Evolutionary conservation across 805 yeast species (phyloP), one percentile per base, ranked within the genome.

Genomic region (Pichia cabralensis): DNA sequence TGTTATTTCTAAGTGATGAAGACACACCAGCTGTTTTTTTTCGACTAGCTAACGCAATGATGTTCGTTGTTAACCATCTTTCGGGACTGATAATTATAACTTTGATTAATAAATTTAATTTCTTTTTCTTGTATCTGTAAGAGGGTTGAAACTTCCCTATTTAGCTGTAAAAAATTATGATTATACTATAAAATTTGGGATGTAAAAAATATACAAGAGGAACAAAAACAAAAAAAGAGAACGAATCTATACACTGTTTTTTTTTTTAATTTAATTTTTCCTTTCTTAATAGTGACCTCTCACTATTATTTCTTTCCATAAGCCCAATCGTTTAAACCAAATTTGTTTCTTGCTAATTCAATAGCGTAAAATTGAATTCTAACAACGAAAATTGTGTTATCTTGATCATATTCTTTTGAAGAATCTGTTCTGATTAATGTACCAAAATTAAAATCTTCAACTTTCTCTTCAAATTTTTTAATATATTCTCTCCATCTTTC

Each of bases 391-490:
- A 86, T 81, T 30, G 97, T 83, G 39, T 80, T 76, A 30, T 76
- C 73, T 62, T 89, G 84, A 31, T 74, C 72, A 59, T 92, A 92
- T 58, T 84, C 96, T 21, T 67, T 78, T 30, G 61, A 56, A 24
- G 81, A 57, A 44, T 73, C 76, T n/a, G 73, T 62, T 67, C 99
- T 79, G 50, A 92, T 65, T 47, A 92, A 65, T 13, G 97, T 88
- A 43, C 99, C 99, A 56, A 92, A 92, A 62, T 92, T 92, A 64
- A 71, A 92, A 61, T 92, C 97, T 42, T 81, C 92, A 39, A 92
- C 70, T 35, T 57, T 65, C 35, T 77, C 71, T 55, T 92, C 94
- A 63, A 85, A 92, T 42, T 73, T 65, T 52, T 78, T 82, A 62
- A 89, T 75, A 56, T 77, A 92, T 17, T 60, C 64, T 71, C 96